A percentile compares a stretch with the other conserved stretches of the same genome.
Evolutionary conservation across 2,329 filamentous ascomycete genomes (phyloP).

Genomic region (Botryotinia globosa): DNA sequence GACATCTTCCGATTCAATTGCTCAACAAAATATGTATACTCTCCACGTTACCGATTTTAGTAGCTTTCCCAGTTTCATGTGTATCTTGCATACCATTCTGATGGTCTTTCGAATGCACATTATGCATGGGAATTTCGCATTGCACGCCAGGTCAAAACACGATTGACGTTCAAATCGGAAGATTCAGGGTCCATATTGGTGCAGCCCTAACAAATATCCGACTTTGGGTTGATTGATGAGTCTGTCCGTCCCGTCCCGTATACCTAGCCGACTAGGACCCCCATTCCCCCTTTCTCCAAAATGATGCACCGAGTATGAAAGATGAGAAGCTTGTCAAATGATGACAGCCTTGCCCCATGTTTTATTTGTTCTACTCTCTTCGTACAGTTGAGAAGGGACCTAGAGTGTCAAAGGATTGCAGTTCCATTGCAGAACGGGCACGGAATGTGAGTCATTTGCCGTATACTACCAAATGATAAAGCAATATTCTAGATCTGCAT

Average conservation of each 20-base stretch:
- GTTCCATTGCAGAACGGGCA: not conserved
- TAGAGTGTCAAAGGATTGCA: not conserved
- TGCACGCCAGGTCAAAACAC: not conserved
- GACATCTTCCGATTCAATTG: not conserved
- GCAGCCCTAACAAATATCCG: not conserved
- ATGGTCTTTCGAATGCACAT: not conserved
- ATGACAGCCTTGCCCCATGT: not conserved
- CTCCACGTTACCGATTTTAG: not conserved
- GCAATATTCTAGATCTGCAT: not conserved
- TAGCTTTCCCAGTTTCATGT: not conserved
- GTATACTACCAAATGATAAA: constrained; percentile 5
- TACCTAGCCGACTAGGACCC: not conserved
- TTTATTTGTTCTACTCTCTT: not conserved
- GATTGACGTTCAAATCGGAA: not conserved
- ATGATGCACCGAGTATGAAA: not conserved
- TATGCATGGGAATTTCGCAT: not conserved
- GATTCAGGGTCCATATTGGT: not conserved
- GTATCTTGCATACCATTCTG: not conserved
- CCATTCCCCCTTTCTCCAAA: not conserved
- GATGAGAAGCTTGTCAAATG: not conserved
- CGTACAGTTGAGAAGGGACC: too few relatives aligned
- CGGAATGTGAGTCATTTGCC: not conserved
- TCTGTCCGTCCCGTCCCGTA: not conserved
- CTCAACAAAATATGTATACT: not conserved
- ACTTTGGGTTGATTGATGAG: not conserved